Percentiles rank a stretch among this genome's conserved stretches.
Evolutionary conservation across 257 asterid species (phyloP).

Genomic region (Apocynum venetum): DNA sequence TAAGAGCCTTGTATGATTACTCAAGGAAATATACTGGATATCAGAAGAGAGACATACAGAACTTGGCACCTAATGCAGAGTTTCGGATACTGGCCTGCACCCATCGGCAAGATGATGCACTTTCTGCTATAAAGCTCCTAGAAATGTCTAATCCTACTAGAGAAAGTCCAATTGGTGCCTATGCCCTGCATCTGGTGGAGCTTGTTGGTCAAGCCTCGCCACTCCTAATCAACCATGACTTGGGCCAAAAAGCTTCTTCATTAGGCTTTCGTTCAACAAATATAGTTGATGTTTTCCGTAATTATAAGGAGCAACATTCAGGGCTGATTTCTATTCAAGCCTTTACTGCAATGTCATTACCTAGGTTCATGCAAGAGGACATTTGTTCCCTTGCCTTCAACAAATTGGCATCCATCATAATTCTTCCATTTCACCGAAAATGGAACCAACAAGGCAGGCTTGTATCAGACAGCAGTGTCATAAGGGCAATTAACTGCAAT

Average conservation of each 20-base stretch:
- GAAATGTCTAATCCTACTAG: slow-evolving; percentile 50
- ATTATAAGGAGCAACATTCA: slow-evolving; percentile 36
- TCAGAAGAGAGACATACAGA: slow-evolving; percentile 62
- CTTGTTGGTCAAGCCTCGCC: slow-evolving; percentile 68
- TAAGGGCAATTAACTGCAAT: slow-evolving; percentile 15
- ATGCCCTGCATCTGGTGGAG: slow-evolving; percentile 64
- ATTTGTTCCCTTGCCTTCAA: slow-evolving; percentile 63
- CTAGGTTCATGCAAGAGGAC: slow-evolving; percentile 72
- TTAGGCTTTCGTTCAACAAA: slow-evolving; percentile 51
- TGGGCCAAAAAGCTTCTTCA: slow-evolving; percentile 55
- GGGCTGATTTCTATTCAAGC: slow-evolving; percentile 41
- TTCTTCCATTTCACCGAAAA: slow-evolving; percentile 73
- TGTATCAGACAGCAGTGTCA: slow-evolving; percentile 30
- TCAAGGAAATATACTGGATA: slow-evolving; percentile 62
- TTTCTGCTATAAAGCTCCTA: slow-evolving; percentile 39
- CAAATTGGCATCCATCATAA: slow-evolving; percentile 51
- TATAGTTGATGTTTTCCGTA: slow-evolving; percentile 42
- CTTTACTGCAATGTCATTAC: slow-evolving; percentile 62
- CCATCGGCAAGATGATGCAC: slow-evolving; percentile 52
- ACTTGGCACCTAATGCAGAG: slow-evolving; percentile 44
- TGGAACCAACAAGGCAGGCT: slow-evolving; percentile 82
- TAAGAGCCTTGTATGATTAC: slow-evolving; percentile 43
- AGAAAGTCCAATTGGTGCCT: slow-evolving; percentile 50
- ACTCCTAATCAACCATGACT: slow-evolving; percentile 56
- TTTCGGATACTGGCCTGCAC: slow-evolving; percentile 53